phyloP scores from a whole-genome alignment of 2,329 filamentous ascomycete species.

The Colletotrichum cordylinicola region DNA sequence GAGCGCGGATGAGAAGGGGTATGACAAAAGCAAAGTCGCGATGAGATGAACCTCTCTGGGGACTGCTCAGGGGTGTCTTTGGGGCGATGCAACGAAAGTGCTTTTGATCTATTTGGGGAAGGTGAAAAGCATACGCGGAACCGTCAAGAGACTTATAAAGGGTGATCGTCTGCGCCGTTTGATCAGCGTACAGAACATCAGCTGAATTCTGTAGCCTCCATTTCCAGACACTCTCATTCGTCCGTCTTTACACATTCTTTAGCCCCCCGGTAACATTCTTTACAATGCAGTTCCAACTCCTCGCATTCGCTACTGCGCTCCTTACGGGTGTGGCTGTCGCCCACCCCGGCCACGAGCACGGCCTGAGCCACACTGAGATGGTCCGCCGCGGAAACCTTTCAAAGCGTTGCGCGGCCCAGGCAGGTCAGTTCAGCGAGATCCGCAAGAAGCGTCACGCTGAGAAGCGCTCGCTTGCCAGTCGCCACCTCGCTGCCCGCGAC shows the following conservation, averaged over 20 bases:
- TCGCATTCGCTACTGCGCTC: neutral
- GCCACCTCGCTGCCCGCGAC: neutral
- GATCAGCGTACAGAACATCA: neutral
- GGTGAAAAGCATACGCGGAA: neutral
- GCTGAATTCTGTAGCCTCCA: neutral
- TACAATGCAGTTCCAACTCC: conserved; percentile 2
- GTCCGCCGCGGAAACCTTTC: conserved; percentile 4
- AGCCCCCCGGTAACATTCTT: neutral
- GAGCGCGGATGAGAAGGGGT: neutral
- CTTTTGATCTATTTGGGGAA: neutral
- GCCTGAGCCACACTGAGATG: conserved; percentile 10
- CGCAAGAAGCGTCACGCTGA: conserved; percentile 9
- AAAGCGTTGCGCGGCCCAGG: conserved; percentile 1
- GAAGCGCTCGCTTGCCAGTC: conserved; percentile 12
- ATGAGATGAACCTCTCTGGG: conserved; percentile 4
- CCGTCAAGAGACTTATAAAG: neutral
- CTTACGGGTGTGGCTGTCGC: conserved; percentile 27
- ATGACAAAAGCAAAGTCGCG: neutral
- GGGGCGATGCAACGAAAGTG: neutral
- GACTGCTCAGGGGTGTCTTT: neutral
- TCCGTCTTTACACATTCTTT: neutral
- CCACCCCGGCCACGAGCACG: conserved; percentile 53
- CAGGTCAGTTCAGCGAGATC: conserved; percentile 1
- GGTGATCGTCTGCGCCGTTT: neutral
- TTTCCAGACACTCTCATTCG: neutral